These are phyloP conservation scores for Trifolium fragiferum DNA, from an alignment of 306 rosid genomes.

Conservation along the genomic window DNA sequence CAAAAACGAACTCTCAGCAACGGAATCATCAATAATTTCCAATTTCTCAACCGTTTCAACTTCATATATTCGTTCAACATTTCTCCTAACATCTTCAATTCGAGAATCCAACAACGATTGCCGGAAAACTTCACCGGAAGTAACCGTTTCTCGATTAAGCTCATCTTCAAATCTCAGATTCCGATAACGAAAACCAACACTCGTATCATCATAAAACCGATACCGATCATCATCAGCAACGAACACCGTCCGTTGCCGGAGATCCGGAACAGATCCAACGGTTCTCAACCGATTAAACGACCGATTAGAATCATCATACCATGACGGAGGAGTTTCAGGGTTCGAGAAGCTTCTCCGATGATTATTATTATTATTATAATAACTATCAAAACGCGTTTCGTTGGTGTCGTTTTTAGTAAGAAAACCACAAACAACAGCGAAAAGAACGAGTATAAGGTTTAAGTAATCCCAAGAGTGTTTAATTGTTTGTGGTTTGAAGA, in stretches of 20 bases:
- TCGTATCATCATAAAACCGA: constrained; percentile 60
- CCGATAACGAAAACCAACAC: constrained; percentile 38
- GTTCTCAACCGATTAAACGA: constrained; percentile 54
- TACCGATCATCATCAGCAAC: constrained; percentile 49
- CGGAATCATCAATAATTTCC: constrained; percentile 8
- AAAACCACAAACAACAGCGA: constrained; percentile 87
- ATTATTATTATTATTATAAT: neutral
- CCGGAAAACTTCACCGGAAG: constrained; percentile 44
- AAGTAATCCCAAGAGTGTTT: constrained; percentile 81
- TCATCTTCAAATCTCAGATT: constrained; percentile 40
- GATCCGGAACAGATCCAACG: constrained; percentile 77
- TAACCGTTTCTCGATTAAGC: constrained; percentile 28
- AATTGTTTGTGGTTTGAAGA: constrained; percentile 65
- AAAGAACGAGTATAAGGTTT: constrained; percentile 77
- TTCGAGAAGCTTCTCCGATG: constrained; percentile 31
- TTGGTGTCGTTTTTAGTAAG: constrained; percentile 56
- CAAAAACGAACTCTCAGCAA: constrained; percentile 12
- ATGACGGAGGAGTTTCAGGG: constrained; percentile 53
- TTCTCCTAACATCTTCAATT: constrained; percentile 20
- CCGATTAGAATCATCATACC: constrained; percentile 48
- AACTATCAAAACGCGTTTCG: constrained; percentile 33
- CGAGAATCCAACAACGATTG: neutral
- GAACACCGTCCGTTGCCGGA: constrained; percentile 57
- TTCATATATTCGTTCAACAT: constrained; percentile 40
- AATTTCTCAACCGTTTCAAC: constrained; percentile 18